A percentile compares a stretch with the other conserved stretches of the same genome.
These are phyloP conservation scores for Rubia balearica DNA, from an alignment of 305 asterid species.

Conservation along the genomic window DNA sequence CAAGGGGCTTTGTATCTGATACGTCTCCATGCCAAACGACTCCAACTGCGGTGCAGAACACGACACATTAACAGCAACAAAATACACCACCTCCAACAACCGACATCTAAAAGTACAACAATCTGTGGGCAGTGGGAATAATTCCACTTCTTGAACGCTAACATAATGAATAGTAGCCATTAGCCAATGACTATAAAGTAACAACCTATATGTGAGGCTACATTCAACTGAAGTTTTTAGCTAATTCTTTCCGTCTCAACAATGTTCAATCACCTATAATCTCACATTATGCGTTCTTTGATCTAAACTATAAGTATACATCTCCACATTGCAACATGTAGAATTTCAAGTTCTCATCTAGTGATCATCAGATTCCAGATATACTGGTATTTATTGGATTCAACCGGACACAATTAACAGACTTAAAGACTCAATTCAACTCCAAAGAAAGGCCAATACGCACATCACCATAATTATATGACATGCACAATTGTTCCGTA, in stretches of 20 bases:
- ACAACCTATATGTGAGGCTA: neutral
- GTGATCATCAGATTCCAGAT: neutral
- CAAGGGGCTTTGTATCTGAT: slow-evolving; percentile 59
- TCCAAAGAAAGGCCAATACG: neutral
- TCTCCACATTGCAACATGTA: neutral
- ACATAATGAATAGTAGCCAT: neutral
- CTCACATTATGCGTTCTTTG: neutral
- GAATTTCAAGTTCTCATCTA: neutral
- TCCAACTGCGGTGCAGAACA: slow-evolving; percentile 50
- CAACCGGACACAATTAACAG: neutral
- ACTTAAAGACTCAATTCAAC: neutral
- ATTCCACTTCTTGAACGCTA: neutral
- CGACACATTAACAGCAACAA: slow-evolving; percentile 1
- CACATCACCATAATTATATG: neutral
- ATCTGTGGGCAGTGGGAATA: neutral
- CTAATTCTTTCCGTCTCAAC: too few relatives aligned
- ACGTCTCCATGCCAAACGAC: slow-evolving; percentile 72
- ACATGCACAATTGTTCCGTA: neutral
- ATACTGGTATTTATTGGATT: neutral
- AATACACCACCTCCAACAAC: neutral
- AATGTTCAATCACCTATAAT: too few relatives aligned
- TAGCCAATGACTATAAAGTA: neutral
- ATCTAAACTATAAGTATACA: neutral
- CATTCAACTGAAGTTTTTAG: neutral
- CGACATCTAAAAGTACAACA: neutral